Conservation (phyloP, 257 asterid genomes). For the Petrea volubilis region DNA sequence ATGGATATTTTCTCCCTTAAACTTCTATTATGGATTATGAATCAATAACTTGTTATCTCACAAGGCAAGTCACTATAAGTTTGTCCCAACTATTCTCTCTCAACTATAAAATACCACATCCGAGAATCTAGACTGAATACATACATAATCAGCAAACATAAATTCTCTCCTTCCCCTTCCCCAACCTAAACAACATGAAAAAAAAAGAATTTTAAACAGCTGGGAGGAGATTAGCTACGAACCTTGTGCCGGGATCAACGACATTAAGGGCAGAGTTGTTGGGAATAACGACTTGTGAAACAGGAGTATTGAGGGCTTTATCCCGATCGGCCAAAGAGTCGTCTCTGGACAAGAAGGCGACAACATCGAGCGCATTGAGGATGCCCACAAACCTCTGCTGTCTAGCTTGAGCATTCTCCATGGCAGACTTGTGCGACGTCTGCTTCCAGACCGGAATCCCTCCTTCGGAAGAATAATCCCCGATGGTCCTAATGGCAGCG, state of each 20-base stretch:
- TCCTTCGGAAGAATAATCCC: conserved; percentile 85
- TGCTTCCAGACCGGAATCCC: conserved; percentile 93
- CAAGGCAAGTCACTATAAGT: too few species aligned
- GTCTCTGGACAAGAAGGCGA: conserved; percentile 77
- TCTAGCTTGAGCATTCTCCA: conserved; percentile 71
- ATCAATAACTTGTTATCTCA: too few species aligned
- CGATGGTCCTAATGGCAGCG: conserved; percentile 80
- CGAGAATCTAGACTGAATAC: too few species aligned
- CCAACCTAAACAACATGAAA: too few species aligned
- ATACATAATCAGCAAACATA: too few species aligned
- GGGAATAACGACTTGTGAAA: conserved; percentile 73
- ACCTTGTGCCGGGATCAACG: conserved; percentile 98
- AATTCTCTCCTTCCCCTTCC: too few species aligned
- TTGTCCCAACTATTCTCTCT: too few species aligned
- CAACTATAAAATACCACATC: too few species aligned
- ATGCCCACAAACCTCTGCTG: conserved; percentile 92
- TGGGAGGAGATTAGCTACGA: background rate
- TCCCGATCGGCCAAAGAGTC: conserved; percentile 71
- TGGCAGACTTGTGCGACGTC: conserved; percentile 49
- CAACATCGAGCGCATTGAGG: conserved; percentile 79
- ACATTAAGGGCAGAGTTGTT: conserved; percentile 68
- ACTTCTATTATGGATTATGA: too few species aligned
- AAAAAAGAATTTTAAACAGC: too few species aligned
- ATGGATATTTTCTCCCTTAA: too few species aligned
- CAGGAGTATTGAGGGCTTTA: conserved; percentile 80